A percentile compares a stretch with the other conserved stretches of the same genome.
These are phyloP conservation scores for Pyrus communis DNA, from an alignment of 306 rosid genomes.

Conservation along the genomic window DNA sequence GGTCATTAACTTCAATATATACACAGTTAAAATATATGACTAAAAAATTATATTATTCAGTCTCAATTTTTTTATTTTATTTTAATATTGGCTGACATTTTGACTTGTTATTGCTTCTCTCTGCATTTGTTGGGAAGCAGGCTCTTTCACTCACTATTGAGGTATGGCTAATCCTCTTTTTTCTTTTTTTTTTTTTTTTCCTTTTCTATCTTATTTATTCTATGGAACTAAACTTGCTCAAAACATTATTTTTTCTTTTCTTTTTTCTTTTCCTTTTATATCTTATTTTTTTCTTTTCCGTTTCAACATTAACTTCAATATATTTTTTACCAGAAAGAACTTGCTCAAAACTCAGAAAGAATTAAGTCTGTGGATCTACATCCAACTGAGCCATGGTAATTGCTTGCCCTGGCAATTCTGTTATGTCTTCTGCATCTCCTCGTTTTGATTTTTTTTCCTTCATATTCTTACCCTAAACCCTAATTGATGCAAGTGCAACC, in stretches of 20 bases:
- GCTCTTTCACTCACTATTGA: constrained; percentile 36
- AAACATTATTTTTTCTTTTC: neutral
- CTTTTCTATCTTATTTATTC: no score
- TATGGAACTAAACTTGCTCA: no score
- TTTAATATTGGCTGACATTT: neutral
- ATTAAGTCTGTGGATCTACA: constrained; percentile 70
- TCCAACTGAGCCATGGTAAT: constrained; percentile 80
- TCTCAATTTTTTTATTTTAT: neutral
- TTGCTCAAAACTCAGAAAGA: constrained; percentile 61
- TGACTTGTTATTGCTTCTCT: constrained; percentile 3
- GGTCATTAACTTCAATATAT: no score
- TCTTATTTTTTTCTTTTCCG: neutral
- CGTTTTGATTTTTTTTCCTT: neutral
- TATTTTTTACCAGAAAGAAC: constrained; percentile 38
- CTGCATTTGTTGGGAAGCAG: constrained; percentile 18
- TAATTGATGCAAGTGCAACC: neutral
- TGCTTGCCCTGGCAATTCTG: neutral
- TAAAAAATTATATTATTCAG: no score
- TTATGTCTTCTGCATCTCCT: neutral
- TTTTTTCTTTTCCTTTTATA: neutral
- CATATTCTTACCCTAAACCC: neutral
- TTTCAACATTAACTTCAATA: neutral
- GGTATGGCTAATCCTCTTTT: constrained; percentile 22
- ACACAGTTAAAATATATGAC: no score
- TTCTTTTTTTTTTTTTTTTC: no score